Evolutionary conservation across 2,329 filamentous ascomycete species (phyloP), one percentile per base, ranked within the genome.

Genomic region (Penicillium sp.): DNA sequence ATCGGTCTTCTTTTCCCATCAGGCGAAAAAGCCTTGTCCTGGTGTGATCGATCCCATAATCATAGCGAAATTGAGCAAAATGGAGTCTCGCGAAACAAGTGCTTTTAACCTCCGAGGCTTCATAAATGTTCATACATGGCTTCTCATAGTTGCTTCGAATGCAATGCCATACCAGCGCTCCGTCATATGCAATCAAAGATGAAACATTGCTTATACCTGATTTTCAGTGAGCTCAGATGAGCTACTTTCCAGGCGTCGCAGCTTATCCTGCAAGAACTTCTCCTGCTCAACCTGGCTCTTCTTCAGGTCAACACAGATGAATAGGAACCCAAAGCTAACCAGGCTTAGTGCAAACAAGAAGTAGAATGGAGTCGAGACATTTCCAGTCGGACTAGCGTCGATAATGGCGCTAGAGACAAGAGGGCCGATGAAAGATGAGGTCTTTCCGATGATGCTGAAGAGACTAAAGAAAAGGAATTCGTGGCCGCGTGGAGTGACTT

Each of bases 401-500:
- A 88, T 87, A 52, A 88, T 88, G 6, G 85, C 85, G 56, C 80
- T 83, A 51, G 81, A 84, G n/a, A 89, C 84, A 24, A 88, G 72
- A 0, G 85, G 86, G 0, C 85, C 85, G 50, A 88, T 86, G 60
- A 87, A 88, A 1, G 80, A 83, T 7, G 80, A 84, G 0, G 85
- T 85, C 70, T 88, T 88, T 42, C 85, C 85, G 26, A 87, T 81
- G 61, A 88, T 86, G 56, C 80, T 84, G 70, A 88, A 88, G 1
- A 88, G 69, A 43, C 78, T 81, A 76, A 88, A 89, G 75, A 88
- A 88, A 10, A 88, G 72, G 61, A 87, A 87, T 59, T 88, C 86
- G 62, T 87, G 84, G 38, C 85, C 85, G 6, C 83, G 76, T 0
- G 85, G 85, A 0, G 85, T 87, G 2, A 88, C 84, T 60, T 87